These are phyloP conservation scores for Rhizopus sp. DNA, from an alignment of 371 early-diverging fungal genomes.

Conservation along the genomic window DNA sequence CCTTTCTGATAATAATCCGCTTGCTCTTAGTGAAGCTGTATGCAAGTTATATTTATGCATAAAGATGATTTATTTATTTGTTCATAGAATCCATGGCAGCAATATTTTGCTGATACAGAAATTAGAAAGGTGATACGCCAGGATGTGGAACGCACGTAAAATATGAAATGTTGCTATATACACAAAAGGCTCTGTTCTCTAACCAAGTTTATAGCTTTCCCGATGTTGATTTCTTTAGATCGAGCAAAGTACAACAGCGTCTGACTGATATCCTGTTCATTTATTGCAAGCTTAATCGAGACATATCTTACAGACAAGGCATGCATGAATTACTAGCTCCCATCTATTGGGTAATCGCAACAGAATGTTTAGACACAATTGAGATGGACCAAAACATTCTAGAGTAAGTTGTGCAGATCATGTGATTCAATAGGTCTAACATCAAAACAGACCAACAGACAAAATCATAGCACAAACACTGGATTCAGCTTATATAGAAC, in stretches of 20 bases:
- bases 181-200: not conserved
- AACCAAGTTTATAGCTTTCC: constrained; percentile 67
- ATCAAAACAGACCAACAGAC: constrained; percentile 26
- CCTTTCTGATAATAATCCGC: constrained; percentile 78
- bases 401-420: constrained; percentile 26
- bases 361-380: constrained; percentile 50
- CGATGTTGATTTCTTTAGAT: constrained; percentile 80
- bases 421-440: not conserved
- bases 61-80: not conserved
- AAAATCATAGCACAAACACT: constrained; percentile 38
- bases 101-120: constrained; percentile 87
- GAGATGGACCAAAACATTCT: constrained; percentile 5
- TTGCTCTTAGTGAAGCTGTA: constrained; percentile 81
- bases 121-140: constrained; percentile 81
- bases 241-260: constrained; percentile 62
- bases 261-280: constrained; percentile 88
- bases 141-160: constrained; percentile 92
- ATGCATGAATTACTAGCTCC: constrained; percentile 96
- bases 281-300: constrained; percentile 86
- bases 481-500: constrained; percentile 68
- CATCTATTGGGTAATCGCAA: constrained; percentile 72
- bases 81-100: constrained; percentile 87
- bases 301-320: constrained; percentile 93
- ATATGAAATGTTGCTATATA: not conserved
- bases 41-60: constrained; percentile 3